A percentile compares a stretch with the other conserved stretches of the same genome.
Evolutionary conservation across 2,329 filamentous ascomycete genomes (phyloP).

Genomic region (Zasmidium cellare): DNA sequence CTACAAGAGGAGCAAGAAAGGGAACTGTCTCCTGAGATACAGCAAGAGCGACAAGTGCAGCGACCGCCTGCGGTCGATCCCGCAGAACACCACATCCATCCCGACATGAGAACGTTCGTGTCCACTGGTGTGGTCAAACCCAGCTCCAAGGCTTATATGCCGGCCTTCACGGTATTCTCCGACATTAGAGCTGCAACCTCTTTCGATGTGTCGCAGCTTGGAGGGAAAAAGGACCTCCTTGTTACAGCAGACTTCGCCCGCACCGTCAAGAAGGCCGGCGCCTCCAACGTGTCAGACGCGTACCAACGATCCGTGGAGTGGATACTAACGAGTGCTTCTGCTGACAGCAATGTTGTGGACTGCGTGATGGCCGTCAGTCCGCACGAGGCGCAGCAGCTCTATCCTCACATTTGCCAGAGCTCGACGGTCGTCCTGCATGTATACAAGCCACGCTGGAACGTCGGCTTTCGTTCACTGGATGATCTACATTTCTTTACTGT

Average conservation of each 20-base stretch:
- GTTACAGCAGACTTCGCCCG: slow-evolving; percentile 19
- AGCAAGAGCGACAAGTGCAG: slow-evolving; percentile 60
- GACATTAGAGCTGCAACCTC: no score
- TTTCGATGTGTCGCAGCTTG: no score
- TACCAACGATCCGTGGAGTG: slow-evolving; percentile 58
- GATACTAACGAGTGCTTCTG: slow-evolving; percentile 43
- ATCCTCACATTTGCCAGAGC: slow-evolving; percentile 40
- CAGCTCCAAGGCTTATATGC: no score
- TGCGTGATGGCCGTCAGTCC: slow-evolving; percentile 60
- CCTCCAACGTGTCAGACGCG: slow-evolving; percentile 37
- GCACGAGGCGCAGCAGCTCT: slow-evolving; percentile 58
- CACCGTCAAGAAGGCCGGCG: no score
- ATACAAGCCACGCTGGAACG: slow-evolving; percentile 52
- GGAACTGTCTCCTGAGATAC: slow-evolving; percentile 65
- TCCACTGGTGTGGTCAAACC: no score
- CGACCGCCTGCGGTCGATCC: slow-evolving; percentile 42
- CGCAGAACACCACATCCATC: no score
- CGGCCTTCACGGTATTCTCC: no score
- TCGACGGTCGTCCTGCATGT: slow-evolving; percentile 42
- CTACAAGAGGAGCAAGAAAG: slow-evolving; percentile 69
- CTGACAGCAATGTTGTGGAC: neutral
- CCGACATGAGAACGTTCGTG: no score
- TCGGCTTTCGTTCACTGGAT: slow-evolving; percentile 44
- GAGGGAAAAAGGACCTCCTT: neutral
- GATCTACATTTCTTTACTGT: slow-evolving; percentile 47